A percentile compares a stretch with the other conserved stretches of the same genome.
Evolutionary conservation across 106 monocot genomes (phyloP).

Genomic region (Acorus calamus): DNA sequence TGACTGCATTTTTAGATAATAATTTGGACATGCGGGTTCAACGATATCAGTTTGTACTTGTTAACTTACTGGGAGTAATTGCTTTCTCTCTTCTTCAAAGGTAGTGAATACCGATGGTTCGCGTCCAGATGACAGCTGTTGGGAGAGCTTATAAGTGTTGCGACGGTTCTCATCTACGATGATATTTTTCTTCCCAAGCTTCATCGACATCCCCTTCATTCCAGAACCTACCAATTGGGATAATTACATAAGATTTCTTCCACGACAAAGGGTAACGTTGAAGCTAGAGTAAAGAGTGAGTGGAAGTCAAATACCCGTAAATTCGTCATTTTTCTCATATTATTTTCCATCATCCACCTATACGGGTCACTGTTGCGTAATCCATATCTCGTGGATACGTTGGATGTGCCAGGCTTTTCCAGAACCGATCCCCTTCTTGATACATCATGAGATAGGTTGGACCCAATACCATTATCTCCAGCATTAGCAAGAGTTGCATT

Average conservation of each 20-base stretch:
- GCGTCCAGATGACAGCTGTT: constrained; percentile 1
- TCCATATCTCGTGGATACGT: constrained; percentile 15
- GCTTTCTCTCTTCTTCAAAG: constrained; percentile 60
- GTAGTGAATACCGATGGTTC: constrained; percentile 45
- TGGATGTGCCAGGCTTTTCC: constrained; percentile 15
- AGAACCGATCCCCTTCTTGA: constrained; percentile 19
- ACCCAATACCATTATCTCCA: constrained; percentile 16
- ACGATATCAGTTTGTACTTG: too few relatives aligned
- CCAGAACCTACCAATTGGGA: constrained; percentile 32
- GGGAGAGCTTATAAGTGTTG: constrained; percentile 56
- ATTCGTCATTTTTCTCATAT: constrained; percentile 46
- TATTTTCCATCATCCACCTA: constrained; percentile 34
- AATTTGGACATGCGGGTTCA: too few relatives aligned
- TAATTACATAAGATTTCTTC: not conserved
- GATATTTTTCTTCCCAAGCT: constrained; percentile 40
- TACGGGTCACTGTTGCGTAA: constrained; percentile 20
- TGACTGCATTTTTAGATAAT: too few relatives aligned
- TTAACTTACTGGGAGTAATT: constrained; percentile 59
- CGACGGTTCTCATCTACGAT: constrained; percentile 62
- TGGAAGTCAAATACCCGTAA: constrained; percentile 35
- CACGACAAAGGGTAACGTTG: not conserved
- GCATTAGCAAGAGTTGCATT: constrained; percentile 39
- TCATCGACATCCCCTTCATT: constrained; percentile 27
- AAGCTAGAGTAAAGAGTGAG: not conserved
- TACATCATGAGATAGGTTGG: constrained; percentile 24